Base-by-base conservation (phyloP, 441 rosid species). In the Croton setiger region DNA sequence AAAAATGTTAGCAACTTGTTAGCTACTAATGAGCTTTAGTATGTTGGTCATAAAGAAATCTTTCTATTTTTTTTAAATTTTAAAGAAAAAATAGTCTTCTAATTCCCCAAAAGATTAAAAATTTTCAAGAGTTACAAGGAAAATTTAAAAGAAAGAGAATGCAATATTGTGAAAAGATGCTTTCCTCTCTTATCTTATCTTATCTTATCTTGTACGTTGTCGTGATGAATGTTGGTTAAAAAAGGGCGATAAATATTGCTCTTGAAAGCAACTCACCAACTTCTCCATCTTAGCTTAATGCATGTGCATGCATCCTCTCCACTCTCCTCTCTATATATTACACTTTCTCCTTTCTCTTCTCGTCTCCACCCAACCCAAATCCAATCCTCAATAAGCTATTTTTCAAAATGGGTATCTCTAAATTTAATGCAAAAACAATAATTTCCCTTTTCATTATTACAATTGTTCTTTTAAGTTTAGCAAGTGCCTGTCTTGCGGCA, bases 301-400 rank as follows among this genome's bases (percentile, higher is more conserved):
- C 53, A 23, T n/a, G 44, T 63, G 51, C 80, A 72, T 64, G 81
- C 33, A 79, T 70, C 75, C 8, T 39, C 37, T 17, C 72, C n/a
- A n/a, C n/a, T n/a, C n/a, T n/a, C n/a, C n/a, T n/a, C 37, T 68
- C 72, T 72, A 69, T 64, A 74, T 48, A 55, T 27, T 51, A 56
- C 47, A 12, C 60, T 5, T 12, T 60, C 53, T 12, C 60, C 3
- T 15, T 60, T 27, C 31, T 27, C 31, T 9, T 67, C 15, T 63
- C 63, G 31, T n/a, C 20, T 37, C 33, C n/a, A 53, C 23, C 45
- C 31, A 53, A 52, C n/a, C 57, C 58, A 49, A 49, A 15, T 49
- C 15, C 21, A 4, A 21, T 39, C 3, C 5, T 31, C n/a, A 23
- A 12, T 31, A 23, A 3, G 44, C 0, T 41, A 41, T 10, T 20